phyloP scores from a whole-genome alignment of 2,329 filamentous ascomycete genomes.

The Pseudogymnoascus sp. region DNA sequence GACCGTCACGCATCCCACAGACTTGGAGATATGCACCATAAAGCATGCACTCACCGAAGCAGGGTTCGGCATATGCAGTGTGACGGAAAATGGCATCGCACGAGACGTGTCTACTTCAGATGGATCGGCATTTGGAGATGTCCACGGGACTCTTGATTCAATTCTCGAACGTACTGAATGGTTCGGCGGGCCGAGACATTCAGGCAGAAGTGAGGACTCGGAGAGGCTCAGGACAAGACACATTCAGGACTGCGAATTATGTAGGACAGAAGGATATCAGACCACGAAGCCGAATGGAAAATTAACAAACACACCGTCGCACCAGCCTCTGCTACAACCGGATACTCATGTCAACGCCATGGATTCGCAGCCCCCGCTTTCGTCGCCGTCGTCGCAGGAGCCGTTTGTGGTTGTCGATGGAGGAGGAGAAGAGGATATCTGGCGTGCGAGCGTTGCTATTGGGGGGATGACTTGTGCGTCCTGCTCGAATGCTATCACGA shows the following conservation, averaged over 20 bases:
- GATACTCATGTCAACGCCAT: neutral
- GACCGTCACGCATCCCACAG: slow-evolving; percentile 49
- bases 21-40: slow-evolving; percentile 39
- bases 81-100: slow-evolving; percentile 16
- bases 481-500: slow-evolving; percentile 44
- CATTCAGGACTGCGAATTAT: slow-evolving; percentile 1
- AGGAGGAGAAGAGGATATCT: slow-evolving; percentile 33
- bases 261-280: slow-evolving; percentile 7
- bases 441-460: slow-evolving; percentile 46
- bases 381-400: slow-evolving; percentile 9
- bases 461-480: slow-evolving; percentile 54
- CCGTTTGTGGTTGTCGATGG: slow-evolving; percentile 33
- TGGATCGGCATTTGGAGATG: slow-evolving; percentile 8
- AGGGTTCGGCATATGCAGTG: slow-evolving; percentile 51
- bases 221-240: slow-evolving; percentile 9
- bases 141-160: slow-evolving; percentile 9
- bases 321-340: neutral
- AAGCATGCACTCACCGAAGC: slow-evolving; percentile 46
- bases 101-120: slow-evolving; percentile 1
- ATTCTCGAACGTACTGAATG: slow-evolving; percentile 6
- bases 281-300: neutral
- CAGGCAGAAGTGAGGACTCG: neutral
- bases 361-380: neutral
- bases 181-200: slow-evolving; percentile 11
- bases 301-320: neutral